phyloP scores from a whole-genome alignment of 2,329 filamentous ascomycete species.

The Myriosclerotinia curreyana region DNA sequence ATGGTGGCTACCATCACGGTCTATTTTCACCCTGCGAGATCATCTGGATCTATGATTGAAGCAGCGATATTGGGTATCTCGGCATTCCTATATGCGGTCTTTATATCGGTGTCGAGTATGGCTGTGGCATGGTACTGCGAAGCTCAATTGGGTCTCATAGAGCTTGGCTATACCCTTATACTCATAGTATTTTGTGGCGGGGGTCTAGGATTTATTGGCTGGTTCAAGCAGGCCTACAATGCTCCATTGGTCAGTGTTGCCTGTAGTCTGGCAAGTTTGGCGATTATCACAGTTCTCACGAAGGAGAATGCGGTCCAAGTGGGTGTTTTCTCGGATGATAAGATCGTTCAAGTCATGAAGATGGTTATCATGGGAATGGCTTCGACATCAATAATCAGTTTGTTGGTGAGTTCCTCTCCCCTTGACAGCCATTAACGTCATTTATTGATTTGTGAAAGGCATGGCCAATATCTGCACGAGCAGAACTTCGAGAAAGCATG shows the following conservation, averaged over 20 bases:
- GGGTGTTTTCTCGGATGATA: constrained; percentile 75
- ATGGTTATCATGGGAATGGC: constrained; percentile 78
- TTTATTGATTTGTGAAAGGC: constrained; percentile 6
- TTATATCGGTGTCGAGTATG: constrained; percentile 82
- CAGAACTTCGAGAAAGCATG: constrained; percentile 69
- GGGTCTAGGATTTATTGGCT: constrained; percentile 81
- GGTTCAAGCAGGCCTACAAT: constrained; percentile 77
- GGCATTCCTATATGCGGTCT: constrained; percentile 74
- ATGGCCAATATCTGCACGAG: constrained; percentile 71
- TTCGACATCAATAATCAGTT: constrained; percentile 69
- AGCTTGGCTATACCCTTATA: constrained; percentile 74
- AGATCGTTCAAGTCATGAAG: constrained; percentile 77
- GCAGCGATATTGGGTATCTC: constrained; percentile 72
- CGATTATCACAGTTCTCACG: constrained; percentile 84
- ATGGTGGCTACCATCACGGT: constrained; percentile 91
- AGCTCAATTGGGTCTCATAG: constrained; percentile 60
- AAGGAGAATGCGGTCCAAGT: constrained; percentile 86
- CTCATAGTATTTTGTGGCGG: constrained; percentile 81
- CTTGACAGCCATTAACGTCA: too few relatives aligned
- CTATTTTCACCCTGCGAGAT: constrained; percentile 88
- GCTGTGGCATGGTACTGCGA: constrained; percentile 79
- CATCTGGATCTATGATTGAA: constrained; percentile 85
- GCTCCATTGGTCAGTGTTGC: constrained; percentile 80
- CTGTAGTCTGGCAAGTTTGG: constrained; percentile 80
- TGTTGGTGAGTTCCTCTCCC: constrained; percentile 56